These are phyloP conservation scores for Fulvia fulva DNA, from an alignment of 2,329 filamentous ascomycete species.

Conservation along the genomic window DNA sequence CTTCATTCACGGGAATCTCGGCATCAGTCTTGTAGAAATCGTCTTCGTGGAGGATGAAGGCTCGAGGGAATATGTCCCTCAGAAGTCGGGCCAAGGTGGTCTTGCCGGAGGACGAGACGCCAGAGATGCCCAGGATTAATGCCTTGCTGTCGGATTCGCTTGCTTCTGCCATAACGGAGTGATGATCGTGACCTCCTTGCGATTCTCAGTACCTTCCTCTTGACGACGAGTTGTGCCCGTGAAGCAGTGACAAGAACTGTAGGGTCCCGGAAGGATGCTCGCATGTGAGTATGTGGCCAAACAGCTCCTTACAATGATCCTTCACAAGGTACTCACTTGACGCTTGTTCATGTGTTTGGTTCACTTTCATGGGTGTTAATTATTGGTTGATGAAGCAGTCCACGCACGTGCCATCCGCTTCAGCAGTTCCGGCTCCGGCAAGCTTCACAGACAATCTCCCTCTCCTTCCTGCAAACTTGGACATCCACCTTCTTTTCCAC, in stretches of 20 bases:
- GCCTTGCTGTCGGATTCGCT: slow-evolving; percentile 29
- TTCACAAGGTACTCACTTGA: background rate
- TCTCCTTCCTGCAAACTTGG: background rate
- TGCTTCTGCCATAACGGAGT: background rate
- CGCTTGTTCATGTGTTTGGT: background rate
- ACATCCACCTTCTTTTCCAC: background rate
- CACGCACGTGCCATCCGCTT: background rate
- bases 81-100: slow-evolving; percentile 86
- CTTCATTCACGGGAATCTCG: slow-evolving; percentile 52
- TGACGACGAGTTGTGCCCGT: no score
- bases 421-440: background rate
- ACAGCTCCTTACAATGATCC: background rate
- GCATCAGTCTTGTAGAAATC: slow-evolving; percentile 87
- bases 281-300: background rate
- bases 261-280: background rate
- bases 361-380: background rate
- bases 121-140: slow-evolving; percentile 76
- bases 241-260: no score
- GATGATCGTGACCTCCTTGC: background rate
- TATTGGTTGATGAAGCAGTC: background rate
- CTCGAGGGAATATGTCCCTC: slow-evolving; percentile 67
- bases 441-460: background rate
- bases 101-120: slow-evolving; percentile 89
- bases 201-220: background rate
- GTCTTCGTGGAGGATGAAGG: slow-evolving; percentile 88